These are phyloP conservation scores for Pittosporum tobira DNA, from an alignment of 129 eudicot genomes.

Conservation along the genomic window DNA sequence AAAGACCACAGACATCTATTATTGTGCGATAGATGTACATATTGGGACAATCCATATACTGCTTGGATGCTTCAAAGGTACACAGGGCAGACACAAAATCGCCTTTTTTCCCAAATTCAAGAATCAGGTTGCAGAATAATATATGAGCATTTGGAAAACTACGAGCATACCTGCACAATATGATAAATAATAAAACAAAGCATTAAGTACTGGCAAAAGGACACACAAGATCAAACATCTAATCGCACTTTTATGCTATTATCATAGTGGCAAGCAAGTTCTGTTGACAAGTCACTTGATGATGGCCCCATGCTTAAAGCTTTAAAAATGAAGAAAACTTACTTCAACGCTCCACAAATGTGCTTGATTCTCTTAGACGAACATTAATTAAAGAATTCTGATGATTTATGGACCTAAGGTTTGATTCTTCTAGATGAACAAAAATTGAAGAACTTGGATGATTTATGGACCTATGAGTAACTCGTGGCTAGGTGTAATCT, in stretches of 20 bases:
- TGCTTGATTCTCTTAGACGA: no score
- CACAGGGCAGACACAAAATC: slow-evolving; percentile 66
- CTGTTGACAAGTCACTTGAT: neutral
- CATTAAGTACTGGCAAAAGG: neutral
- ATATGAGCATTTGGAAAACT: slow-evolving; percentile 41
- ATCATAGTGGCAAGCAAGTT: neutral
- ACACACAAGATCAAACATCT: neutral
- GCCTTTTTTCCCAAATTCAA: slow-evolving; percentile 76
- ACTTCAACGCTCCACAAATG: no score
- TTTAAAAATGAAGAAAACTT: no score
- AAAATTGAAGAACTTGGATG: neutral
- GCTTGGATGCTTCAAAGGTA: slow-evolving; percentile 73
- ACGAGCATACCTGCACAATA: slow-evolving; percentile 55
- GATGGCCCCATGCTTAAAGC: no score
- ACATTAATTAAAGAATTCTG: no score
- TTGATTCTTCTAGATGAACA: no score
- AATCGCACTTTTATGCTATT: neutral
- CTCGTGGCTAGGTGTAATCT: neutral
- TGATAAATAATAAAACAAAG: slow-evolving; percentile 5
- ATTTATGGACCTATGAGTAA: neutral
- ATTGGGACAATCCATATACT: slow-evolving; percentile 48
- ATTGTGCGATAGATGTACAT: slow-evolving; percentile 82
- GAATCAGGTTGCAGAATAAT: slow-evolving; percentile 50
- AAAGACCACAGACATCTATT: slow-evolving; percentile 94
- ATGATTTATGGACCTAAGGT: no score